Evolutionary conservation across 2,329 filamentous ascomycete species (phyloP).

Genomic region (Fusarium transvaalense): DNA sequence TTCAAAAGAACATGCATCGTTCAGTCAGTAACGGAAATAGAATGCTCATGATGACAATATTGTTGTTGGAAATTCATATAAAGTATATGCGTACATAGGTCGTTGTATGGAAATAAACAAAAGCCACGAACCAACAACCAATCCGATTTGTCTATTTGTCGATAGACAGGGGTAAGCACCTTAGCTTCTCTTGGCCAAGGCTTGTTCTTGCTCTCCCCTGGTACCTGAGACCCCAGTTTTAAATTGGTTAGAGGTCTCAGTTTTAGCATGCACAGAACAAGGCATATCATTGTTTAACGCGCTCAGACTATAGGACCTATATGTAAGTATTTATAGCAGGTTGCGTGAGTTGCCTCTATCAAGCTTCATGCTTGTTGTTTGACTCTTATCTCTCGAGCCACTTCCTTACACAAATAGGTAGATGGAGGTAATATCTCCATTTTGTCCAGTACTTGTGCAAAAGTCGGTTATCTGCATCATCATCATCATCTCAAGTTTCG

Average conservation of each 20-base stretch:
- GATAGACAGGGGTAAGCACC: constrained; percentile 5
- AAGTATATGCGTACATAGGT: background rate
- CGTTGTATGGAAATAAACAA: constrained; percentile 5
- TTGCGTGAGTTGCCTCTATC: background rate
- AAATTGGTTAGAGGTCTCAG: constrained; percentile 23
- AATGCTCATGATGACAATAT: background rate
- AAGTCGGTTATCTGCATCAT: constrained; percentile 21
- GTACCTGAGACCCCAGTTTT: constrained; percentile 26
- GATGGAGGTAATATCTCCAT: too few species aligned
- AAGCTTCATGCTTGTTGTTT: background rate
- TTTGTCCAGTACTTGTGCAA: background rate
- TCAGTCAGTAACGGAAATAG: too few species aligned
- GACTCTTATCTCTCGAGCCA: background rate
- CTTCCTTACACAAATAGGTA: background rate
- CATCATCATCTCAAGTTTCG: constrained; percentile 6
- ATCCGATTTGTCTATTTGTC: background rate
- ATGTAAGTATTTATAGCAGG: background rate
- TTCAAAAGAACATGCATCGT: too few species aligned
- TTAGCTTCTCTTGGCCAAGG: constrained; percentile 35
- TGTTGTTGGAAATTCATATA: background rate
- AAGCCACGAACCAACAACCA: background rate
- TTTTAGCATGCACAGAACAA: constrained; percentile 1
- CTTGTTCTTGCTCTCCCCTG: constrained; percentile 12
- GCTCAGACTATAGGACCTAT: background rate
- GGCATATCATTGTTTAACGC: background rate